Percentiles rank a stretch among this genome's conserved stretches.
These are phyloP conservation scores for Blastocystis sp. DNA, from an alignment of 352 stramenopile genomes.

Conservation along the genomic window DNA sequence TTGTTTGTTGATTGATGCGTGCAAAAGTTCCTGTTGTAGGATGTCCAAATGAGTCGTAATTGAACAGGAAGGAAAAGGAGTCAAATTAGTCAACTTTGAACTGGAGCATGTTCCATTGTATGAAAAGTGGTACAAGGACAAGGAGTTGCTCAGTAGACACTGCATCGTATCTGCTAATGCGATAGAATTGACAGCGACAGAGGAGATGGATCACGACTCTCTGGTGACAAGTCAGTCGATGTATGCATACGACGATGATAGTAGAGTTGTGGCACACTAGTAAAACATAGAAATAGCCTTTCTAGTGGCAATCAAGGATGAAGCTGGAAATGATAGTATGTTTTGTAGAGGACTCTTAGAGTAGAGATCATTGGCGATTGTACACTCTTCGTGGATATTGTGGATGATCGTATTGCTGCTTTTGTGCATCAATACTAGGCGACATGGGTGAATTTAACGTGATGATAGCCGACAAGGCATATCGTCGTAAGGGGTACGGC, in stretches of 20 bases:
- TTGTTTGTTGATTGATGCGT: slow-evolving; percentile 12
- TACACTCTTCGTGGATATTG: slow-evolving; percentile 39
- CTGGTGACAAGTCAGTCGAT: slow-evolving; percentile 51
- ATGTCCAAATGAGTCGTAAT: not conserved
- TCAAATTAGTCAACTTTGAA: slow-evolving; percentile 58
- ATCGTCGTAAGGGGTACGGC: slow-evolving; percentile 47
- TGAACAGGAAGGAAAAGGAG: slow-evolving; percentile 45
- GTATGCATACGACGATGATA: slow-evolving; percentile 49
- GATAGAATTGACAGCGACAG: slow-evolving; percentile 29
- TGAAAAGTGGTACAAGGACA: slow-evolving; percentile 59
- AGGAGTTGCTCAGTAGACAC: slow-evolving; percentile 12
- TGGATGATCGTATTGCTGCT: slow-evolving; percentile 1
- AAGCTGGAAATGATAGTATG: slow-evolving; percentile 40
- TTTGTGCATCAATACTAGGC: not conserved
- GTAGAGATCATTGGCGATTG: slow-evolving; percentile 7
- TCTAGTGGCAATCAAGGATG: slow-evolving; percentile 29
- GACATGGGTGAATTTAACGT: slow-evolving; percentile 61
- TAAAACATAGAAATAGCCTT: slow-evolving; percentile 41
- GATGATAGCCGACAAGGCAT: slow-evolving; percentile 58
- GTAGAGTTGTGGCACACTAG: not conserved
- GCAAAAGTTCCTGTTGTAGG: slow-evolving; percentile 35
- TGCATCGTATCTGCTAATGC: not conserved
- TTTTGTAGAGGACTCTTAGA: not conserved
- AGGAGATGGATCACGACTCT: slow-evolving; percentile 40
- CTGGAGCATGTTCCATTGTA: slow-evolving; percentile 48